These are phyloP conservation scores for Cenchrus fungigraminus DNA, from an alignment of 176 grass and related monocot species.

Conservation along the genomic window DNA sequence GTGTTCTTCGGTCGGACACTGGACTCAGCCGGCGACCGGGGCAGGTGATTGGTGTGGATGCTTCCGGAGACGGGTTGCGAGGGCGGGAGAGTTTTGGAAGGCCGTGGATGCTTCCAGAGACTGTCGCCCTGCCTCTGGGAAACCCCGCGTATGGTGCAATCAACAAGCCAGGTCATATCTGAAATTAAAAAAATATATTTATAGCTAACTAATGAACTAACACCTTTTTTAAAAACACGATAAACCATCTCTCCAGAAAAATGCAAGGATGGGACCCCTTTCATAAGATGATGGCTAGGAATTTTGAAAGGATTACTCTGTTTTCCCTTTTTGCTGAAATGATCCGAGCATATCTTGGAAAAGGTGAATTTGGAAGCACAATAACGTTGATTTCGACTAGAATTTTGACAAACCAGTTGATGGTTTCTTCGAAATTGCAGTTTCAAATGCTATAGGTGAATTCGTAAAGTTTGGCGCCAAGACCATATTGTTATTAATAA, in stretches of 20 bases:
- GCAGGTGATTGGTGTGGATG: not conserved
- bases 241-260: not conserved
- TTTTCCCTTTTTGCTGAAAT: not conserved
- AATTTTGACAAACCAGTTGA: not conserved
- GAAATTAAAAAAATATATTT: not conserved
- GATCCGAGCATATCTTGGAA: not conserved
- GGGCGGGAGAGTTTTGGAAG: constrained; percentile 34
- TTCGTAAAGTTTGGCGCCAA: too few species aligned
- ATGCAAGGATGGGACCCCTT: not conserved
- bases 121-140: not conserved
- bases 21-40: not conserved
- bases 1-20: not conserved
- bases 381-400: not conserved
- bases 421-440: too few species aligned
- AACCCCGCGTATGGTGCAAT: not conserved
- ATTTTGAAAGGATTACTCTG: not conserved
- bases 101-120: constrained; percentile 45
- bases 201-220: not conserved
- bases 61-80: constrained; percentile 7
- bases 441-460: too few species aligned
- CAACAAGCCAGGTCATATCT: too few species aligned
- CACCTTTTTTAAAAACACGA: not conserved
- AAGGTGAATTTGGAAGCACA: not conserved
- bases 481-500: too few species aligned
- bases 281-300: not conserved